phyloP scores from a whole-genome alignment of 129 eudicot genomes.

The Silybum marianum region DNA sequence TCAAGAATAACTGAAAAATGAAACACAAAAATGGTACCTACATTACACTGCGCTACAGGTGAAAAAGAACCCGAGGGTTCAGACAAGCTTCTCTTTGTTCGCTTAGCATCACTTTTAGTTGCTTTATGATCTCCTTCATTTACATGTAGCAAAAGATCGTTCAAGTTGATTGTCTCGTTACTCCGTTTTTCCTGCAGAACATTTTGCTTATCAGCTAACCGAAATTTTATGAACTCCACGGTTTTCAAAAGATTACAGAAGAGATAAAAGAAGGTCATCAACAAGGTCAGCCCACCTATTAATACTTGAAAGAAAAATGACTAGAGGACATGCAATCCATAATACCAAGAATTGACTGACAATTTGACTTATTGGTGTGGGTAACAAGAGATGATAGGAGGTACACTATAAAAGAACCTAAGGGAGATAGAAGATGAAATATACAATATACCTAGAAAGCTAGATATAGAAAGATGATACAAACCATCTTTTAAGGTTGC shows the following conservation, averaged over 20 bases:
- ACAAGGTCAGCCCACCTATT: constrained; percentile 1
- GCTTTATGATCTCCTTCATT: constrained; percentile 31
- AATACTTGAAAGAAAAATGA: background rate
- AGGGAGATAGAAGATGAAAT: constrained; percentile 4
- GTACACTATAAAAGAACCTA: background rate
- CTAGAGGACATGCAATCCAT: background rate
- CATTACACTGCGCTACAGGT: constrained; percentile 56
- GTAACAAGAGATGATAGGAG: background rate
- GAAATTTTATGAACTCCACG: constrained; percentile 6
- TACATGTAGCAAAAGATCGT: constrained; percentile 54
- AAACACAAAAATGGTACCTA: constrained; percentile 35
- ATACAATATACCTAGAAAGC: background rate
- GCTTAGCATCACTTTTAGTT: constrained; percentile 37
- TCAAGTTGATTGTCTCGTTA: constrained; percentile 34
- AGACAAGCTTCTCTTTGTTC: constrained; percentile 46
- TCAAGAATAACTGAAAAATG: background rate
- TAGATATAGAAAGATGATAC: background rate
- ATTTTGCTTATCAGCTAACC: constrained; percentile 5
- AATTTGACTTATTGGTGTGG: constrained; percentile 5
- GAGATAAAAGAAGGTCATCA: constrained; percentile 20
- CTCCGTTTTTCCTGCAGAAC: constrained; percentile 56
- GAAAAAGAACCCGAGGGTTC: constrained; percentile 53
- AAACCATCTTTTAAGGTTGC: background rate
- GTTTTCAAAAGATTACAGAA: background rate
- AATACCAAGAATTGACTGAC: constrained; percentile 2